Percentiles rank a stretch among this genome's conserved stretches.
Evolutionary conservation across 371 early-diverging fungal genomes (phyloP).

Genomic region (Apophysomyces trapeziformis): DNA sequence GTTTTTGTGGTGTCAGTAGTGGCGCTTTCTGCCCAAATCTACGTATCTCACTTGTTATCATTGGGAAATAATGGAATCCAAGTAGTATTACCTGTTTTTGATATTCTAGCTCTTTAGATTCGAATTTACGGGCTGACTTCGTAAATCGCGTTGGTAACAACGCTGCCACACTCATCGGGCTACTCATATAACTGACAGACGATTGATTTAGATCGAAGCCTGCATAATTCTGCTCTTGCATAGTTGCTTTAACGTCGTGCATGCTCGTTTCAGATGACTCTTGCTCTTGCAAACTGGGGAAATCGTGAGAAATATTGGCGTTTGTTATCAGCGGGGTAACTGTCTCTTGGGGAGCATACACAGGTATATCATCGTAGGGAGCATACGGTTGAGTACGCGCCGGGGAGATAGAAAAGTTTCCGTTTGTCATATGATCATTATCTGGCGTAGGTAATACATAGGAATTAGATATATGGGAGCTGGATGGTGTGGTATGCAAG

Average conservation of each 20-base stretch:
- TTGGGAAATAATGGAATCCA: not conserved
- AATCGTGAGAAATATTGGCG: not conserved
- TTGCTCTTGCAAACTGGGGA: not conserved
- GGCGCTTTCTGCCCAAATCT: not conserved
- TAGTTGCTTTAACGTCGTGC: not conserved
- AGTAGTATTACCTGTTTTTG: not conserved
- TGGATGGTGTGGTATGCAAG: not conserved
- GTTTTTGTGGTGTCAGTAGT: not conserved
- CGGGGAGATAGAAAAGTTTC: not conserved
- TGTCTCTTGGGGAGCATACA: slow-evolving; percentile 1
- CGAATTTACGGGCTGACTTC: not conserved
- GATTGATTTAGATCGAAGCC: not conserved
- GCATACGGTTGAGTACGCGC: not conserved
- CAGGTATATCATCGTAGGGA: not conserved
- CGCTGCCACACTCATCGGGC: not conserved
- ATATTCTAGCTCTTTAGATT: not conserved
- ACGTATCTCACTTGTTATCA: not conserved
- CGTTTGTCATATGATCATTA: not conserved
- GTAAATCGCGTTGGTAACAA: not conserved
- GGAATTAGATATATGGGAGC: slow-evolving; percentile 1
- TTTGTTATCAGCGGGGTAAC: not conserved
- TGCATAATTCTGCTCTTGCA: not conserved
- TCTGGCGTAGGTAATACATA: slow-evolving; percentile 1
- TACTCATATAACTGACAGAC: not conserved
- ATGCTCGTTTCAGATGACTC: not conserved